Evolutionary conservation across 2,329 filamentous ascomycete species (phyloP).

Genomic region (Aspergillus japonicus): DNA sequence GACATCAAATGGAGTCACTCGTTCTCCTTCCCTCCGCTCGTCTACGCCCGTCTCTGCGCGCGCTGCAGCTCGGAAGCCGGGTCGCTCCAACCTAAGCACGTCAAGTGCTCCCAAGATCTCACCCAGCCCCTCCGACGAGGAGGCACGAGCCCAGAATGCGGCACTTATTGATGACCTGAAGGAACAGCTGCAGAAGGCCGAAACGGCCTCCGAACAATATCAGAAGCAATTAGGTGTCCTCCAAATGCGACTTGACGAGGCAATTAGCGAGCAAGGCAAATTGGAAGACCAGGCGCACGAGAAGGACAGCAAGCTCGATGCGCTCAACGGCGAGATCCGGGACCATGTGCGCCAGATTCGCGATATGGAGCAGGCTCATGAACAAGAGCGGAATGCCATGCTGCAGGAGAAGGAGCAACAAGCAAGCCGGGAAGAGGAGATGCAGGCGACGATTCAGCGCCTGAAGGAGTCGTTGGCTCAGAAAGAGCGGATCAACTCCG

Average conservation of each 20-base stretch:
- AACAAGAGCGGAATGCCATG: conserved; percentile 81
- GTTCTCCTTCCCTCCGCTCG: conserved; percentile 64
- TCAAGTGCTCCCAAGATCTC: conserved; percentile 45
- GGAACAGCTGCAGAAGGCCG: conserved; percentile 76
- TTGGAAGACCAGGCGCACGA: conserved; percentile 87
- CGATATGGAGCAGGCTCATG: conserved; percentile 90
- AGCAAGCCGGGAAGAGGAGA: conserved; percentile 78
- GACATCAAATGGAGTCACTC: conserved; percentile 50
- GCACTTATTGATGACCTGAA: conserved; percentile 81
- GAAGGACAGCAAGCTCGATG: conserved; percentile 77
- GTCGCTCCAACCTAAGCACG: conserved; percentile 44
- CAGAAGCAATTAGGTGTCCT: conserved; percentile 82
- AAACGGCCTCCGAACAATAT: conserved; percentile 72
- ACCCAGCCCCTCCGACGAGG: conserved; percentile 60
- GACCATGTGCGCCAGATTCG: conserved; percentile 79
- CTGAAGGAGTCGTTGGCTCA: conserved; percentile 86
- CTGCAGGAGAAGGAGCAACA: conserved; percentile 91
- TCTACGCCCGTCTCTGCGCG: conserved; percentile 65
- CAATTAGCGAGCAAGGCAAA: conserved; percentile 75
- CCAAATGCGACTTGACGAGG: conserved; percentile 82
- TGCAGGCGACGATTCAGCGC: conserved; percentile 85
- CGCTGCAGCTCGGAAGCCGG: conserved; percentile 63
- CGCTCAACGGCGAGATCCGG: conserved; percentile 78
- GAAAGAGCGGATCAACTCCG: conserved; percentile 58
- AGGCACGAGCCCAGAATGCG: conserved; percentile 74